These are phyloP conservation scores for Amauroascus verrucosus DNA, from an alignment of 2,329 filamentous ascomycete genomes.

Conservation along the genomic window DNA sequence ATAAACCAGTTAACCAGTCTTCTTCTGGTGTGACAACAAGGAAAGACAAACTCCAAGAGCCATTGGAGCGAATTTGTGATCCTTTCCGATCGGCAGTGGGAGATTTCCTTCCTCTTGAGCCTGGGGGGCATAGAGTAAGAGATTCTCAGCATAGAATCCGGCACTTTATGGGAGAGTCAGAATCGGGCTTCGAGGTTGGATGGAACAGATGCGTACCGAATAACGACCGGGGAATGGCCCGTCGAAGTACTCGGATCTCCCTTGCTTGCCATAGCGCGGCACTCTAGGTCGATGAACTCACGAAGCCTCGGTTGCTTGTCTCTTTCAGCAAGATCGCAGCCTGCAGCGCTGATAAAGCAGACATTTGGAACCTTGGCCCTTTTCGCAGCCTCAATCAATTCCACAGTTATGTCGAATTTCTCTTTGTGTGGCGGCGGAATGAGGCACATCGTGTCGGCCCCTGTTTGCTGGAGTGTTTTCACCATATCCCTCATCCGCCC, in stretches of 20 bases:
- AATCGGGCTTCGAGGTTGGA: not conserved
- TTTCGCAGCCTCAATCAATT: slow-evolving; percentile 40
- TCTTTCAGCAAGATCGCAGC: slow-evolving; percentile 42
- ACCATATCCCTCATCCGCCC: slow-evolving; percentile 34
- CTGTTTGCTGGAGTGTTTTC: slow-evolving; percentile 33
- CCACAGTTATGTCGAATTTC: slow-evolving; percentile 39
- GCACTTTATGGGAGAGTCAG: slow-evolving; percentile 25
- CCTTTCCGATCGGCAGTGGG: slow-evolving; percentile 39
- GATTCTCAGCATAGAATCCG: slow-evolving; percentile 45
- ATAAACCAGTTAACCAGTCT: not conserved
- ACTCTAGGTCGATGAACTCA: slow-evolving; percentile 45
- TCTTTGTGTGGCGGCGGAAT: slow-evolving; percentile 40
- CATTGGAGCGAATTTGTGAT: slow-evolving; percentile 43
- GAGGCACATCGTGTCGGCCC: slow-evolving; percentile 42
- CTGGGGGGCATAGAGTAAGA: slow-evolving; percentile 41
- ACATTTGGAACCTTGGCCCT: slow-evolving; percentile 39
- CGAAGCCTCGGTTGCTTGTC: slow-evolving; percentile 41
- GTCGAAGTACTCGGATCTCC: slow-evolving; percentile 32
- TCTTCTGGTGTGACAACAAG: not conserved
- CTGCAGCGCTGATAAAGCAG: slow-evolving; percentile 40
- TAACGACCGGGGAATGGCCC: slow-evolving; percentile 39
- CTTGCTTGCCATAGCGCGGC: slow-evolving; percentile 35
- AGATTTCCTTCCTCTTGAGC: slow-evolving; percentile 37
- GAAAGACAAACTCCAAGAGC: slow-evolving; percentile 35
- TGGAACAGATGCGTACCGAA: slow-evolving; percentile 28